A percentile compares a stretch with the other conserved stretches of the same genome.
Conservation (phyloP, 257 asterid species). For the Avicennia marina region DNA sequence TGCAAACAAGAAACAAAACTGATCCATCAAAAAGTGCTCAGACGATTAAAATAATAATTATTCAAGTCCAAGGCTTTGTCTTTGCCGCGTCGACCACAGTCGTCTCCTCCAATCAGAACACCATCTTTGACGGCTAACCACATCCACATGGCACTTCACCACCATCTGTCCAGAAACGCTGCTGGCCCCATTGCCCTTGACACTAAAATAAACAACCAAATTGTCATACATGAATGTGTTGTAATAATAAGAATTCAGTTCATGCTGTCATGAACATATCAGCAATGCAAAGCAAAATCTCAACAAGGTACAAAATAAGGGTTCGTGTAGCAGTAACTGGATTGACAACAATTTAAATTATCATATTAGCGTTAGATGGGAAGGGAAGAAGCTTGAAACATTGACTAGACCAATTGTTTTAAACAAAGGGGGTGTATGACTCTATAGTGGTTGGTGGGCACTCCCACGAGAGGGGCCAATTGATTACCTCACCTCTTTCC, state of each 20-base stretch:
- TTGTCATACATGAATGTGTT: background rate
- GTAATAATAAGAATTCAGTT: background rate
- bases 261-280: background rate
- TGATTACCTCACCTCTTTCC: conserved; percentile 11
- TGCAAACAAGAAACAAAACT: background rate
- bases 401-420: too few relatives aligned
- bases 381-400: too few relatives aligned
- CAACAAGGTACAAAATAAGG: conserved; percentile 7
- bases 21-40: background rate
- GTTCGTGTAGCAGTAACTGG: background rate
- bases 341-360: background rate
- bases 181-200: conserved; percentile 32
- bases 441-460: too few relatives aligned
- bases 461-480: conserved; percentile 20
- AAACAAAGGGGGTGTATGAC: too few relatives aligned
- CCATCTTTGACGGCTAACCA: conserved; percentile 24
- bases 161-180: conserved; percentile 14
- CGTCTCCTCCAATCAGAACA: conserved; percentile 8
- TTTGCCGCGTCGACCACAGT: conserved; percentile 18
- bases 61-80: background rate
- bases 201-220: background rate
- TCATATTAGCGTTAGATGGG: conserved; percentile 2
- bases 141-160: conserved; percentile 30
- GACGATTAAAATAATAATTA: too few relatives aligned
- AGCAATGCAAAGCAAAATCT: conserved; percentile 4